These are phyloP conservation scores for Fusarium scirpi DNA, from an alignment of 2,329 filamentous ascomycete species.

Conservation along the genomic window DNA sequence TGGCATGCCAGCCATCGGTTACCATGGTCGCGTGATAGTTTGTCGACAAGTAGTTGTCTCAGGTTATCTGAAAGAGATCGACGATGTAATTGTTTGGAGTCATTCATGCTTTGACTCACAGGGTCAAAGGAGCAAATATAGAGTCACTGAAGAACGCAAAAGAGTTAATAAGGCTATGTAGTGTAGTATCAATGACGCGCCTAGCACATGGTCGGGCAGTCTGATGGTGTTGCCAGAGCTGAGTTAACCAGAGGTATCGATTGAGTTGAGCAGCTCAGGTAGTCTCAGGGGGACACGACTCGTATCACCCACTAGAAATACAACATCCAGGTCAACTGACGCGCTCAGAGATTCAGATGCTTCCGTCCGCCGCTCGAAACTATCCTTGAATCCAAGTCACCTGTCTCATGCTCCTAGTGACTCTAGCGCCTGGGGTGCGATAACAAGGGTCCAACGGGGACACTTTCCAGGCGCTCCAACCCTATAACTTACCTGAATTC, in stretches of 20 bases:
- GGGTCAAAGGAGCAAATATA: constrained; percentile 1
- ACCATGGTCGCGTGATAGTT: constrained; percentile 37
- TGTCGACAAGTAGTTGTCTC: constrained; percentile 19
- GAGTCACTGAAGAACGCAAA: neutral
- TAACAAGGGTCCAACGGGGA: constrained; percentile 22
- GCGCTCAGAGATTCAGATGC: constrained; percentile 25
- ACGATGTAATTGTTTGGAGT: constrained; percentile 22
- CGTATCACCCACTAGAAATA: constrained; percentile 33
- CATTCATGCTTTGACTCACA: constrained; percentile 13
- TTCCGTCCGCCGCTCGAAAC: constrained; percentile 25
- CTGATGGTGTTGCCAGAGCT: constrained; percentile 29
- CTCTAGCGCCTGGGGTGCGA: constrained; percentile 27
- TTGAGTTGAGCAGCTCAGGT: constrained; percentile 15
- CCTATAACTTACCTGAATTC: constrained; percentile 20
- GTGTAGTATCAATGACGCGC: constrained; percentile 33
- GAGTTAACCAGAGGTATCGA: constrained; percentile 30
- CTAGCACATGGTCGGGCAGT: constrained; percentile 22
- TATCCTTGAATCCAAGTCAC: constrained; percentile 43
- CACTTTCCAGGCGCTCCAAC: constrained; percentile 21
- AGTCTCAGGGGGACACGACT: constrained; percentile 24
- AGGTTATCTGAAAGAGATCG: constrained; percentile 28
- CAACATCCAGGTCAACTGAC: constrained; percentile 45
- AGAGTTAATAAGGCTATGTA: neutral
- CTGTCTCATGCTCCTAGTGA: constrained; percentile 35
- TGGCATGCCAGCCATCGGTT: constrained; percentile 1